Conservation (phyloP, 2,329 filamentous ascomycete genomes). For the Calonectria pteridis region DNA sequence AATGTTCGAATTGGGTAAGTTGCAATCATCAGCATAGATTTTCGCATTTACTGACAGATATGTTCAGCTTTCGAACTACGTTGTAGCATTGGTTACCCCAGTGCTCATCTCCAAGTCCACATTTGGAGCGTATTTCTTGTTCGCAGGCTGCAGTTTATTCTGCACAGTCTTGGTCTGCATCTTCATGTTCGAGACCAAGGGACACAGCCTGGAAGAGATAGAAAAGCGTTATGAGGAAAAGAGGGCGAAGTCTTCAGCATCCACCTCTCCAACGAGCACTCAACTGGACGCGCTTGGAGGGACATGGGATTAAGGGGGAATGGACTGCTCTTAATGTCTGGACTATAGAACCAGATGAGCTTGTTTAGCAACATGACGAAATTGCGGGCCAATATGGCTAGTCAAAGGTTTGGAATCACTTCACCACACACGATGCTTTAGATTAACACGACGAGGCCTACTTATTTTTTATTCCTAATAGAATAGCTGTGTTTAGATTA, state of each 20-base stretch:
- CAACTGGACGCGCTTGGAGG: background rate
- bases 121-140: constrained; percentile 61
- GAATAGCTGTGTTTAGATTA: background rate
- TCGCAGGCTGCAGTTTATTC: constrained; percentile 54
- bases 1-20: constrained; percentile 64
- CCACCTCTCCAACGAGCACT: background rate
- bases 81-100: constrained; percentile 60
- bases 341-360: background rate
- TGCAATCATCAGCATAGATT: accelerated
- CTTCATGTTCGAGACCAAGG: constrained; percentile 59
- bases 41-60: background rate
- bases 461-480: background rate
- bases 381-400: background rate
- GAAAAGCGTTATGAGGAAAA: constrained; percentile 29
- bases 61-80: constrained; percentile 55
- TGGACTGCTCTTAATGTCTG: background rate
- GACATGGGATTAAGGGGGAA: background rate
- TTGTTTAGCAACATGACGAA: background rate
- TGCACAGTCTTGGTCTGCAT: constrained; percentile 52
- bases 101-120: constrained; percentile 53
- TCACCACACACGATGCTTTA: background rate
- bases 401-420: background rate
- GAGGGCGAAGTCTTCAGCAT: background rate
- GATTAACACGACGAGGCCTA: background rate
- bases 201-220: constrained; percentile 57